phyloP scores from a whole-genome alignment of 1,284 basidiomycete genomes.

The Fomitopsis betulina region DNA sequence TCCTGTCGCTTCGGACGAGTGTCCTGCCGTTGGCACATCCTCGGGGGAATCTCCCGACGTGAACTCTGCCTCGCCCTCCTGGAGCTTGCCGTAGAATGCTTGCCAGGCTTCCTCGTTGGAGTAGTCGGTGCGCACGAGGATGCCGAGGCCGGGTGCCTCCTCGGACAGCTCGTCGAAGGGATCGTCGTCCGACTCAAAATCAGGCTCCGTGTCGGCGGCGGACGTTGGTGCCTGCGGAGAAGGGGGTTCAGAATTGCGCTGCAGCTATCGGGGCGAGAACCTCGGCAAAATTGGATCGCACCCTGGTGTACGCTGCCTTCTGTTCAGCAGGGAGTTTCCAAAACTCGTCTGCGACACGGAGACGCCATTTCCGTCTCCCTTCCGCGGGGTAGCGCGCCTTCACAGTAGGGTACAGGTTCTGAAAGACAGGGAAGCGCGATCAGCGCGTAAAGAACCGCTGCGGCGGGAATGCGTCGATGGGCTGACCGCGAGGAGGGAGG shows the following conservation, averaged over 20 bases:
- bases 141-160: slow-evolving; percentile 37
- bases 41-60: slow-evolving; percentile 20
- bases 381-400: slow-evolving; percentile 32
- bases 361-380: slow-evolving; percentile 35
- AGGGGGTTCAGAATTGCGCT: not conserved
- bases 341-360: slow-evolving; percentile 35
- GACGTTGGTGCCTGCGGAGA: not conserved
- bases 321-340: slow-evolving; percentile 29
- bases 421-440: slow-evolving; percentile 10
- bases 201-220: slow-evolving; percentile 10
- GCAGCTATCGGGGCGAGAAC: not conserved
- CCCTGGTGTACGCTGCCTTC: slow-evolving; percentile 17
- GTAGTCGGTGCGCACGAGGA: slow-evolving; percentile 67
- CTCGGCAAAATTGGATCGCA: slow-evolving; percentile 8
- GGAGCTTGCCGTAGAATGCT: slow-evolving; percentile 44
- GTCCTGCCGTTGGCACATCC: slow-evolving; percentile 21
- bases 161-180: slow-evolving; percentile 33
- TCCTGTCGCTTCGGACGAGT: slow-evolving; percentile 10
- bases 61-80: slow-evolving; percentile 48
- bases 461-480: not conserved
- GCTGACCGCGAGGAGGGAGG: slow-evolving; percentile 23
- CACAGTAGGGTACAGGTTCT: slow-evolving; percentile 34
- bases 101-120: slow-evolving; percentile 62
- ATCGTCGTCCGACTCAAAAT: slow-evolving; percentile 42
- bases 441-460: not conserved